A percentile compares a stretch with the other conserved stretches of the same genome.
Conservation (phyloP, 345 rosid species). For the Euphorbia tirucalli region DNA sequence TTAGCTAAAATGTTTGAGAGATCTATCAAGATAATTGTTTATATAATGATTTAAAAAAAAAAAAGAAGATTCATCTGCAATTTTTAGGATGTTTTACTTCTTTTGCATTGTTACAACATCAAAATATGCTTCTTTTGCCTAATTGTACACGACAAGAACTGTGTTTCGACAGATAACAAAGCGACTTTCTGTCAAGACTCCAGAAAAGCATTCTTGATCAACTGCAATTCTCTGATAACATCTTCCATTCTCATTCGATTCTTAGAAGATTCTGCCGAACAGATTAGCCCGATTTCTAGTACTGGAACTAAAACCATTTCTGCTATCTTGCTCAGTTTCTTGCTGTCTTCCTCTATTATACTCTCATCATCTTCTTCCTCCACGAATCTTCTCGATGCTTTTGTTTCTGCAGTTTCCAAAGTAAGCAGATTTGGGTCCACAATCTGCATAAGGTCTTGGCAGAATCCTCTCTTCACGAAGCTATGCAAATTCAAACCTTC, state of each 20-base stretch:
- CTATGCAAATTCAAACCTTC: conserved; percentile 1
- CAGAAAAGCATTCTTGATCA: background rate
- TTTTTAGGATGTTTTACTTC: no score
- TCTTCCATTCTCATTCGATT: conserved; percentile 12
- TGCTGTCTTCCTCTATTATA: background rate
- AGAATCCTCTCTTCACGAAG: background rate
- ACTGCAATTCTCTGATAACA: background rate
- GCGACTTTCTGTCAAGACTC: background rate
- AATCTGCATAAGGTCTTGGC: background rate
- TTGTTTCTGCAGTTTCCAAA: background rate
- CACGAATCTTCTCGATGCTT: no score
- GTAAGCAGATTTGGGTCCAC: conserved; percentile 1
- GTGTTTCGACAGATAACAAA: no score
- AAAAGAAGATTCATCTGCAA: no score
- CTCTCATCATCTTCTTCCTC: background rate
- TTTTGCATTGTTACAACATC: no score
- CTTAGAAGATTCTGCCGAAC: conserved; percentile 9
- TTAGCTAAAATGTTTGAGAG: no score
- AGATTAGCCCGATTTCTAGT: conserved; percentile 3
- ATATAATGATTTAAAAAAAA: no score
- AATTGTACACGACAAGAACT: no score
- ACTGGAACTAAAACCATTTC: background rate
- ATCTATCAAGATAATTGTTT: no score
- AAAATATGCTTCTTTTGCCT: no score
- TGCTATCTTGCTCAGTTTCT: background rate